Conservation (phyloP, 345 rosid genomes). For the Dipteronia sinensis region DNA sequence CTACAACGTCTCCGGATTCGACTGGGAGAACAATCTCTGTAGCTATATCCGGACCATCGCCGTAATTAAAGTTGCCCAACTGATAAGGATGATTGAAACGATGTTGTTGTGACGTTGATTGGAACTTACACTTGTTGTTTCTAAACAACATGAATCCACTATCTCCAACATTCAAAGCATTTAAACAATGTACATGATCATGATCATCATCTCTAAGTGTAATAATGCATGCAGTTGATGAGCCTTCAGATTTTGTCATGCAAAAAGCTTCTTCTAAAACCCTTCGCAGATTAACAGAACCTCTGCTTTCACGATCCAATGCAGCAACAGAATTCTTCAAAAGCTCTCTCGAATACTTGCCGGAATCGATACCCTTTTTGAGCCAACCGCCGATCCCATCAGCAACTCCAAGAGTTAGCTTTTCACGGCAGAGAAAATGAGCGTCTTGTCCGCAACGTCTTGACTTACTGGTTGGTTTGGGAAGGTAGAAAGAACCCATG, state of each 20-base stretch:
- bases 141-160: slow-evolving; percentile 4
- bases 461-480: slow-evolving; percentile 10
- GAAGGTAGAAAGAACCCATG: slow-evolving; percentile 1
- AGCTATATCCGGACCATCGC: slow-evolving; percentile 3
- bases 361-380: background rate
- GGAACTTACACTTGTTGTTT: background rate
- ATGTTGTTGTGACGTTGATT: slow-evolving; percentile 17
- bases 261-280: slow-evolving; percentile 19
- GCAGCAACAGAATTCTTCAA: slow-evolving; percentile 9
- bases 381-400: slow-evolving; percentile 35
- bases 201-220: background rate
- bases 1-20: slow-evolving; percentile 24
- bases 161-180: slow-evolving; percentile 28
- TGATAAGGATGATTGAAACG: slow-evolving; percentile 28
- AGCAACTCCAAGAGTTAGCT: slow-evolving; percentile 23
- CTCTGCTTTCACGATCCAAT: background rate
- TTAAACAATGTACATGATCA: background rate
- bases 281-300: background rate
- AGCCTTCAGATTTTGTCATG: slow-evolving; percentile 13
- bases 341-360: slow-evolving; percentile 23
- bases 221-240: slow-evolving; percentile 28
- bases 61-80: background rate
- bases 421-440: slow-evolving; percentile 11
- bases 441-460: slow-evolving; percentile 22
- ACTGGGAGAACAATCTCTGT: background rate